A percentile compares a stretch with the other conserved stretches of the same genome.
phyloP scores from a whole-genome alignment of 2,329 filamentous ascomycete species.

The Fusarium dlaminii region DNA sequence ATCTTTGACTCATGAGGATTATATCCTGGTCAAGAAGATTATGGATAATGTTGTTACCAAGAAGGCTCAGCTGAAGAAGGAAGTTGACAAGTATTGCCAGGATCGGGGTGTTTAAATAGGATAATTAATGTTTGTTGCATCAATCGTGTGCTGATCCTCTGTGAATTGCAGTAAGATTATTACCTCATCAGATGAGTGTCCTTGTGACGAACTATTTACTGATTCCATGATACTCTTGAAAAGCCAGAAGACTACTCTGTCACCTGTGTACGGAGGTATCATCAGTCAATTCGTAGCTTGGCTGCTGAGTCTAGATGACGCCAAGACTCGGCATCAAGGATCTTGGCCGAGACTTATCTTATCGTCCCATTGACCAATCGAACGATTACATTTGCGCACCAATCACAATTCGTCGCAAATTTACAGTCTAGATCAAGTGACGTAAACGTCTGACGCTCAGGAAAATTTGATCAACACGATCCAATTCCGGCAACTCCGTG shows the following conservation, averaged over 20 bases:
- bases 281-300: not conserved
- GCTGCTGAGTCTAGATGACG: not conserved
- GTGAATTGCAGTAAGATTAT: not conserved
- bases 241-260: not conserved
- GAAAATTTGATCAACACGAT: not conserved
- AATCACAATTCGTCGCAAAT: not conserved
- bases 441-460: not conserved
- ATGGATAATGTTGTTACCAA: conserved; percentile 74
- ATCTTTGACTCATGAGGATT: conserved; percentile 25
- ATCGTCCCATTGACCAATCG: not conserved
- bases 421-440: not conserved
- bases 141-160: too few relatives aligned
- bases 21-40: conserved; percentile 53
- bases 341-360: not conserved
- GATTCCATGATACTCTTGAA: not conserved
- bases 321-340: not conserved
- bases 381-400: conserved; percentile 8
- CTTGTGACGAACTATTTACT: not conserved
- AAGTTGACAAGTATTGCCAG: conserved; percentile 78
- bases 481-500: conserved; percentile 7
- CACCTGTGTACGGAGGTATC: not conserved
- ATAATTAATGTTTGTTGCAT: not conserved
- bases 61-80: conserved; percentile 72
- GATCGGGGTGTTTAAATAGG: conserved; percentile 60
- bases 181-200: not conserved